Evolutionary conservation across 768 basidiomycete genomes (phyloP), one percentile per base, ranked within the genome.

Genomic region (Coprinopsis strossmayeri): DNA sequence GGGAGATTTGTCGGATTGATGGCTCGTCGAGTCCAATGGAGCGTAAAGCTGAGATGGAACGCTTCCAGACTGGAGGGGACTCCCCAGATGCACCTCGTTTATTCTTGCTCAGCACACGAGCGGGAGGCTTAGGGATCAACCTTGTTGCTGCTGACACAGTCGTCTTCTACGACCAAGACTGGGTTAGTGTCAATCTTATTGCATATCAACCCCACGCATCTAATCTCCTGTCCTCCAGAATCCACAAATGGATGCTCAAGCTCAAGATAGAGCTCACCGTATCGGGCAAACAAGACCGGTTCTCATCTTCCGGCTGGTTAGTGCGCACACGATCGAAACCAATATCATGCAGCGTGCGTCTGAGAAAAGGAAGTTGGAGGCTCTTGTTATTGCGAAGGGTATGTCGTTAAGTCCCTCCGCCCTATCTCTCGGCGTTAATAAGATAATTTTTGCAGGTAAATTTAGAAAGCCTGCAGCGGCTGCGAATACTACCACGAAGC

Each of bases 211-310:
- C 10, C 30, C 30, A 7, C 15, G 30, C 9, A 7, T 32, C 30
- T 32, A 32, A 32, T n/a, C n/a, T n/a, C n/a, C 30, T 32, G 15
- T 15, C 30, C 30, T 15, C 7, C 53, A 91, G 88, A 91, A 91
- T 58, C 93, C 94, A 0, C 94, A 96, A 69, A 93, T 94, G 83
- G 95, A 99, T 55, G 72, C 89, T 2, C 95, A 99, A 67, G 95
- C 95, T 0, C 90, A 93, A 61, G 95, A 96, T 57, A 78, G 95
- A 28, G 93, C 93, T 0, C 95, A 99, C 64, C 81, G 96, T 10
- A 97, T 99, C 41, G 95, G 95, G 1, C 95, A 97, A 67, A 96
- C 81, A 24, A 83, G 73, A 55, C 91, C 92, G 0, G 92, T 96
- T 45, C 72, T 96, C 37, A 82, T 96, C 49, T 95, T 91, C 69